Evolutionary conservation across 202 grass and related monocot genomes (phyloP), one percentile per base, ranked within the genome.

Genomic region (Musa balbisiana): DNA sequence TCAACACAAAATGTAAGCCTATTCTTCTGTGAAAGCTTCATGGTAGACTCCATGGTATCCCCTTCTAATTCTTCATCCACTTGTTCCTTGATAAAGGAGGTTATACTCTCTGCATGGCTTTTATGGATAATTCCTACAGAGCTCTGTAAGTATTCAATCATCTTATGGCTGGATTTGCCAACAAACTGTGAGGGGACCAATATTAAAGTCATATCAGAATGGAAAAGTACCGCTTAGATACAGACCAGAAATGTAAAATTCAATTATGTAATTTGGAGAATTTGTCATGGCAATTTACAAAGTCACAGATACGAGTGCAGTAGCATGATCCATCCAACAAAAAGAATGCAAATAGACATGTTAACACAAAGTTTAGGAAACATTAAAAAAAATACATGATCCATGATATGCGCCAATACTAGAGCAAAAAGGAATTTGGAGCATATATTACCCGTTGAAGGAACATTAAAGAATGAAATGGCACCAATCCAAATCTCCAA

Each of bases 1-100:
- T 99, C 95, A 33, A 99, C 95, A 68, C 91, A 99, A 81, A 99
- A 99, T 58, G 95, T 99, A 54, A 99, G 81, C 67, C 91, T 87
- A 66, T 93, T 89, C 72, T 89, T 92, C 60, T 71, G 78, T 72
- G 76, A 60, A 53, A 76, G 10, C 74, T 82, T 83, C 74, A 78
- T 52, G 55, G 82, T 82, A 82, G 83, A 80, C 26, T 76, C 43
- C 3, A 81, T 55, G 49, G 77, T 76, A 55, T 87, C 82, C 62
- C 92, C 90, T 84, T 87, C 83, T 60, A 88, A 66, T 49, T 94
- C 95, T 53, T 93, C 81, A 78, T 92, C 89, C 52, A 99, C 89
- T 72, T 87, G 89, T 80, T 92, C 89, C 85, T 95, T 95, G 51
- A 99, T 99, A 76, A 95, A 99, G 23, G 87, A 85, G 65, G 95